Evolutionary conservation across 768 basidiomycete species (phyloP), one percentile per base, ranked within the genome.

Genomic region (Lentinula lateritia): DNA sequence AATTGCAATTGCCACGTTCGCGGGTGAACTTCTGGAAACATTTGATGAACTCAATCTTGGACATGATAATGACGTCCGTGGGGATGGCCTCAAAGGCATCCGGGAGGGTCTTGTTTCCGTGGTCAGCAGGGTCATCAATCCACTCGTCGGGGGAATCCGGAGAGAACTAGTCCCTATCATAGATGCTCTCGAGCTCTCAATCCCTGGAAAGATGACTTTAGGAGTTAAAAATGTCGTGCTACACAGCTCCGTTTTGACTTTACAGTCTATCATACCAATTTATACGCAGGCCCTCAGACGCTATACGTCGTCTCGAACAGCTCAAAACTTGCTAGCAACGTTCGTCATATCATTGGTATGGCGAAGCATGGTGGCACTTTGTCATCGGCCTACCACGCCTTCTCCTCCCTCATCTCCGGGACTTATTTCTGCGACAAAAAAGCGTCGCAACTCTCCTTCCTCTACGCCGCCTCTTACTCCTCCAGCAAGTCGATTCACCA

Each of bases 261-360:
- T 93, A 52, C 86, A 85, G 66, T 70, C 77, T 7, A 67, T 83
- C n/a, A 78, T 87, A 69, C 88, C 90, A 2, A 65, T 86, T 3
- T 88, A 92, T 66, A 75, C 81, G 5, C 81, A 81, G 43, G 80
- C 81, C 39, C 74, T 92, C 38, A 70, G 73, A 13, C 81, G 84
- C 12, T 88, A 85, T 69, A 83, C 84, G 7, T 71, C 77, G 5
- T 79, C 82, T 12, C 71, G 77, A 12, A 69, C 79, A 8, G 80
- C 87, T 0, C 88, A 93, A 65, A 74, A 83, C 15, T 73, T 79
- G 1, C 77, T 92, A 15, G 89, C 89, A 0, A 83, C 86, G 2
- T 80, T 92, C 65, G 78, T 90, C 64, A 91, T 92, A 66, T 85
- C 84, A 16, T 71, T 90, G 1, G 73, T 90, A 2, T 93, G 92